phyloP scores from a whole-genome alignment of 2,329 filamentous ascomycete species.

The Davidsoniella australis region DNA sequence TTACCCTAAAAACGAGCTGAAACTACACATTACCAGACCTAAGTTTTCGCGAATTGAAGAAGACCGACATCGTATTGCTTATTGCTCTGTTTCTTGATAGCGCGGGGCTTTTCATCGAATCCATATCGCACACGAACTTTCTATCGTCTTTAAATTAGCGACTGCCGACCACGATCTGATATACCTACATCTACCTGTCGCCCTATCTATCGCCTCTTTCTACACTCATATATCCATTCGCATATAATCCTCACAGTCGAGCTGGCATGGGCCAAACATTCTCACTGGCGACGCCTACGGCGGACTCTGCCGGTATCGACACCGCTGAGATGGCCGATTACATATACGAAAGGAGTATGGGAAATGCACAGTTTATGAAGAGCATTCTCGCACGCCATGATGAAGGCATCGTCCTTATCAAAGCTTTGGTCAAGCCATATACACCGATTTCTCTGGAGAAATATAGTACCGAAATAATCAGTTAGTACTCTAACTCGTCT shows the following conservation, averaged over 20 bases:
- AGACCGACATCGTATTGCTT: too few species aligned
- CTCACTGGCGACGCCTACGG: conserved; percentile 79
- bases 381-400: conserved; percentile 79
- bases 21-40: too few species aligned
- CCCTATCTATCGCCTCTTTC: too few species aligned
- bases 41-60: too few species aligned
- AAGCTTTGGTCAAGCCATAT: conserved; percentile 87
- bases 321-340: conserved; percentile 81
- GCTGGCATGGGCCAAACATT: conserved; percentile 82
- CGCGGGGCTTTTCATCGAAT: too few species aligned
- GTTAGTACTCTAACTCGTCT: conserved; percentile 32
- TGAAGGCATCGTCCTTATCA: conserved; percentile 83
- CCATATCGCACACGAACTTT: too few species aligned
- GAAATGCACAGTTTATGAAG: conserved; percentile 89
- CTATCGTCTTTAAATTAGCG: too few species aligned
- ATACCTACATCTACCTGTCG: too few species aligned
- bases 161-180: too few species aligned
- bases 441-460: conserved; percentile 60
- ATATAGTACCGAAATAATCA: conserved; percentile 59
- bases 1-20: too few species aligned
- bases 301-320: conserved; percentile 84
- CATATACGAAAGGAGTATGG: conserved; percentile 80
- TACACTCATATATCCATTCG: conserved; percentile 12
- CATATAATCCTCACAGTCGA: neutral
- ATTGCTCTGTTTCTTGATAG: too few species aligned